Base-by-base conservation (phyloP, 257 asterid genomes). In the Plantago major region DNA sequence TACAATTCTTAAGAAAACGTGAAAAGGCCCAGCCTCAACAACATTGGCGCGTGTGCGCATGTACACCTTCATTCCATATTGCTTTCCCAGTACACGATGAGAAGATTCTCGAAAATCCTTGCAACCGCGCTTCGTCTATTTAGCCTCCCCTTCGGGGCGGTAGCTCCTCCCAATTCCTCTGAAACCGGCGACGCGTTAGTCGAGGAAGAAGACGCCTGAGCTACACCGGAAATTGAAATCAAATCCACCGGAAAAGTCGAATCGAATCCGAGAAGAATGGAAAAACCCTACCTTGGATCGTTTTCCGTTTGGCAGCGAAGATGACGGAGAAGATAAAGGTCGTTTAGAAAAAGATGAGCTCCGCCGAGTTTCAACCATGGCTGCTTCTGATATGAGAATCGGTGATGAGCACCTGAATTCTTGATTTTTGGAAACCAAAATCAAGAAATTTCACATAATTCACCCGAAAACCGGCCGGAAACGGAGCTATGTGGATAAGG, bases 291-390 rank as follows among this genome's bases (percentile, higher is more conserved):
- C 98, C 96, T 86, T 88, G 71, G 95, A 80, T 80, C 98, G 85
- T 78, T 91, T 91, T 12, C 90, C 89, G 65, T 55, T 72, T 12
- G 84, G 87, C 42, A 51, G 55, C 61, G 95, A 63, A 61, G 96
- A 69, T 1, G 94, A 57, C 5, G 94, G 76, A 60, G 89, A 74
- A 51, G 83, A 40, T 3, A 78, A 74, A 15, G 90, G 75, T 14
- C 95, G 93, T 71, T 91, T 91, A 6, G 98, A 80, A 37, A 90
- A 71, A 65, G 95, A 83, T 55, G 98, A 79, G 55, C 96, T 75
- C 48, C 98, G 81, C 65, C 96, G 79, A 59, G 95, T 91, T 72
- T 86, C 96, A 51, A 87, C 97, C 97, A 90, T 90, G 58, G 67
- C 54, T 19, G 67, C 69, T 56, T 71, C 67, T 67, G 79, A 67